phyloP scores from a whole-genome alignment of 805 yeast genomes.

The Pichia scutulata region DNA sequence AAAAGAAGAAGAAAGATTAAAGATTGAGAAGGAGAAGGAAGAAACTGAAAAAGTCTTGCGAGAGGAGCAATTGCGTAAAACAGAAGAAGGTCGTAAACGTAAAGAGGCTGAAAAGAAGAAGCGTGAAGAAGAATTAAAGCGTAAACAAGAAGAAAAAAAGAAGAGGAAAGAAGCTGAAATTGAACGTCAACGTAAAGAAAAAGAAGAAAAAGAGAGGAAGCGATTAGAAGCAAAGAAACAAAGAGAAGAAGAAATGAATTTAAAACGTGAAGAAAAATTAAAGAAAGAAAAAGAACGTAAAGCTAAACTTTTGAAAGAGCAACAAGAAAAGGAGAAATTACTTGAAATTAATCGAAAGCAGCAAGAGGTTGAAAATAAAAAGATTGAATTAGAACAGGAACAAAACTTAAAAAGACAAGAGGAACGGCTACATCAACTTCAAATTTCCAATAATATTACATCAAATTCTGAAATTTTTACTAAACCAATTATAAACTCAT shows the following conservation, averaged over 20 bases:
- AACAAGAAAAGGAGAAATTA: constrained; percentile 3
- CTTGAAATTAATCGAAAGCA: background rate
- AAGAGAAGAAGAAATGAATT: constrained; percentile 28
- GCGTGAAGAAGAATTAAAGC: constrained; percentile 23
- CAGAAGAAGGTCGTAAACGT: constrained; percentile 41
- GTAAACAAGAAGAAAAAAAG: constrained; percentile 29
- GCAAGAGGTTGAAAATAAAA: background rate
- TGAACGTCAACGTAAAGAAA: constrained; percentile 29
- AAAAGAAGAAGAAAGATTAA: constrained; percentile 50
- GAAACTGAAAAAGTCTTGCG: constrained; percentile 36
- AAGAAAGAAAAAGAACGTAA: background rate
- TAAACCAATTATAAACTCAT: background rate
- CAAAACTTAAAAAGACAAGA: background rate
- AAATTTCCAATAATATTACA: background rate
- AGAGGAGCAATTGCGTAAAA: constrained; percentile 34
- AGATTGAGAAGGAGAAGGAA: constrained; percentile 41
- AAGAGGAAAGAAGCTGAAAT: constrained; percentile 35
- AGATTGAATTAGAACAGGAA: background rate
- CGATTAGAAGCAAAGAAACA: constrained; percentile 28
- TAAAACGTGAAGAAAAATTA: constrained; percentile 28
- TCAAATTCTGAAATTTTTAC: background rate
- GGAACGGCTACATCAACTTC: background rate
- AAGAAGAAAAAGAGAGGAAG: constrained; percentile 33
- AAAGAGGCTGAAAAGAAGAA: constrained; percentile 36
- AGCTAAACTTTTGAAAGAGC: background rate